Base-by-base conservation (phyloP, 306 rosid species). In the Hylodesmum podocarpum region DNA sequence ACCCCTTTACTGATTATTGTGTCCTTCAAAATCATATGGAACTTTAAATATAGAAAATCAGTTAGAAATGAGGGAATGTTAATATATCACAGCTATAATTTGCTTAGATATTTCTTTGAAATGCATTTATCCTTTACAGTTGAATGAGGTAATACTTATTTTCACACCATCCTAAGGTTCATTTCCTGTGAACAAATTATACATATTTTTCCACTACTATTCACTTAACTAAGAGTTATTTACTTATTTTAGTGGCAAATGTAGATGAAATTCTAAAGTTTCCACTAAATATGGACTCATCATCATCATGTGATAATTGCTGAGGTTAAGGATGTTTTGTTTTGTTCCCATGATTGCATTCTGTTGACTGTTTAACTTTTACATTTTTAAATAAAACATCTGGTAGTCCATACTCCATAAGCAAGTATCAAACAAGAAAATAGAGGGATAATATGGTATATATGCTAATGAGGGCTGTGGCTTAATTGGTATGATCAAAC, bases 381-480 rank as follows among this genome's bases (percentile, higher is more conserved):
- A 22, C 46, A 31, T 41, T 66, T 40, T 51, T 78, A 24, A 51
- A 62, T 63, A 59, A 28, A 71, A 53, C 31, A 68, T 40, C n/a
- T 40, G 53, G 70, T 34, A 34, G 27, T 43, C 33, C n/a, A 9
- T 34, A 34, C 19, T 43, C 33, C n/a, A 9, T 54, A 57, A 14
- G 14, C 19, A 36, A 24, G 46, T 75, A 15, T 66, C 53, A 50
- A 50, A 49, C 55, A 62, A 63, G 72, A 37, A 62, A 70, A 69
- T 37, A 34, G 66, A 76, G 46, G 72, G 54, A 21, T 70, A 22
- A 68, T 40, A 61, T 40, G 78, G 57, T 24, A 36, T 55, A 65
- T 58, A 58, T 57, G 54, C 80, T 63, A 70, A 61, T 27, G 41
- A 75, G 40, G 53, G 50, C 31, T 81, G 62, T 81, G 62, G 69